Evolutionary conservation across 176 grass and related monocot species (phyloP), one percentile per base, ranked within the genome.

Genomic region (Elaeis guineensis): DNA sequence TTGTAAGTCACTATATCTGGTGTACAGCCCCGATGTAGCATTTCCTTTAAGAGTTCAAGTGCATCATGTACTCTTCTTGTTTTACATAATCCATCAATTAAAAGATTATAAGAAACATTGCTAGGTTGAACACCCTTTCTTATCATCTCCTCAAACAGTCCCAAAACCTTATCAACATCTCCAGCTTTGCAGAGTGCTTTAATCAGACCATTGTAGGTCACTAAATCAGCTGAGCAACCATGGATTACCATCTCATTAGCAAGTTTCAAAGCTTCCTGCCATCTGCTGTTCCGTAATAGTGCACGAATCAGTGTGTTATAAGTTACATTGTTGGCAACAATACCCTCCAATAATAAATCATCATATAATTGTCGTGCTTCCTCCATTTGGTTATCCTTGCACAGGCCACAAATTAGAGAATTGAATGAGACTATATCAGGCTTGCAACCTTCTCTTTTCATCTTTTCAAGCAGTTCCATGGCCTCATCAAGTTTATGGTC

Each of bases 1-100:
- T 97, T 97, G 66, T 97, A 97, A 23, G 87, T 97, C 63, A 96
- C 72, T 66, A 85, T 96, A 73, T 96, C 92, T 78, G 87, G 92
- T 51, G 55, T 66, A 17, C 87, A 74, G 6, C 87, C 92, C 59
- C 65, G 65, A 62, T 80, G 79, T 65, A 96, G 60, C 92, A 96
- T 96, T 58, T 85, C 65, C 80, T 84, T 88, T 44, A 80, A 78
- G 44, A 96, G 72, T 70, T 85, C 83, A 50, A 87, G 72, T 21
- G 92, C 92, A 73, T 88, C 72, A 26, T 75, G 78, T 35, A 96
- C 75, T 70, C 84, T 87, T 70, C 72, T 79, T 53, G 50, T 57
- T 65, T 85, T 90, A 66, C 87, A 90, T 50, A 96, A 68, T 56
- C 89, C 78, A 72, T 75, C 76, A 61, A 97, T 82, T 63, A 91